Percentiles rank a stretch among this genome's conserved stretches.
Evolutionary conservation across 2,329 filamentous ascomycete genomes (phyloP).

Genomic region (Hirsutella rhossiliensis): DNA sequence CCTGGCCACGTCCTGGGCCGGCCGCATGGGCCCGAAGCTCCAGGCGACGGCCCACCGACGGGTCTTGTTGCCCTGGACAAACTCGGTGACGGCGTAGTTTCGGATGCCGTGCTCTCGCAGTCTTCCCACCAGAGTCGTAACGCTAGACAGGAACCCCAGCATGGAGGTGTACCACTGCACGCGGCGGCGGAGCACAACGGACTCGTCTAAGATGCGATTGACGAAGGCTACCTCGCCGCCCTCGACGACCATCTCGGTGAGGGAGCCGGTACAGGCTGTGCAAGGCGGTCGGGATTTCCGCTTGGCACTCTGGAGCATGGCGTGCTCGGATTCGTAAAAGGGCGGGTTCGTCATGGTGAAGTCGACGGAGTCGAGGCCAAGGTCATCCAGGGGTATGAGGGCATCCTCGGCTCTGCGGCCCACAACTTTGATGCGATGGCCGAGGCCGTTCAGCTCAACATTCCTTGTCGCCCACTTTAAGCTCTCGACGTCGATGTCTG

Average conservation of each 20-base stretch:
- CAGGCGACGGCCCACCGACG: slow-evolving; percentile 80
- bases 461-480: slow-evolving; percentile 56
- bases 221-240: slow-evolving; percentile 74
- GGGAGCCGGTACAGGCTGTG: slow-evolving; percentile 64
- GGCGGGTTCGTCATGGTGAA: slow-evolving; percentile 94
- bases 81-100: slow-evolving; percentile 75
- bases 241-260: slow-evolving; percentile 72
- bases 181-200: slow-evolving; percentile 40
- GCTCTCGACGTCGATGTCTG: slow-evolving; percentile 65
- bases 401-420: slow-evolving; percentile 34
- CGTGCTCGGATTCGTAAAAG: slow-evolving; percentile 68
- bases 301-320: slow-evolving; percentile 53
- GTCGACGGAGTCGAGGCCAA: slow-evolving; percentile 44
- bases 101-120: slow-evolving; percentile 43
- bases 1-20: slow-evolving; percentile 34
- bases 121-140: slow-evolving; percentile 48
- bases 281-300: slow-evolving; percentile 57
- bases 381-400: slow-evolving; percentile 51
- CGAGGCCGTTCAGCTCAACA: slow-evolving; percentile 51
- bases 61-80: slow-evolving; percentile 68
- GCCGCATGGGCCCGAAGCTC: slow-evolving; percentile 63
- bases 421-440: slow-evolving; percentile 52
- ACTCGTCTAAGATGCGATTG: slow-evolving; percentile 57
- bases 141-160: slow-evolving; percentile 68
- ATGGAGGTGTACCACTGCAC: slow-evolving; percentile 87